phyloP scores from a whole-genome alignment of 176 grass and related monocot genomes.

The Thinopyrum elongatum region DNA sequence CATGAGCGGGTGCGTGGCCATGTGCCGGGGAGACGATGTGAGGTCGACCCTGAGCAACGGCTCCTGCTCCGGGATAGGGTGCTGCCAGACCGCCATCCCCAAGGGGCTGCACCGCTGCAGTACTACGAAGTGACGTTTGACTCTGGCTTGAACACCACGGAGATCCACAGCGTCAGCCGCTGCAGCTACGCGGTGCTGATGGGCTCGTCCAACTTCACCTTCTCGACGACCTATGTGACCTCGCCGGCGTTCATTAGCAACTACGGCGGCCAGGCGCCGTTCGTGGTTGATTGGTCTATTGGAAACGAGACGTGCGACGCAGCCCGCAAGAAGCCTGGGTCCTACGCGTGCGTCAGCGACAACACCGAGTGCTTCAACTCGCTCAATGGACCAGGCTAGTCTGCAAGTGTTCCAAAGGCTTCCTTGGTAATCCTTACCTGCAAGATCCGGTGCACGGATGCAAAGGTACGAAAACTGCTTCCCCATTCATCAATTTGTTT shows the following conservation, averaged over 20 bases:
- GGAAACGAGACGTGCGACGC: no score
- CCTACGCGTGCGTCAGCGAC: no score
- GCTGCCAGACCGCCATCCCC: neutral
- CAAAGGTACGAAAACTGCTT: no score
- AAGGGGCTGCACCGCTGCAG: no score
- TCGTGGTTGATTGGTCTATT: neutral
- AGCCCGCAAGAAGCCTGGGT: no score
- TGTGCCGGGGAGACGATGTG: neutral
- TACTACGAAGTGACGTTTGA: neutral
- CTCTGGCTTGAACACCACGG: neutral
- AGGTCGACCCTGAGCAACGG: neutral
- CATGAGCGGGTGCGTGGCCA: neutral
- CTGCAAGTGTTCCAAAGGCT: no score
- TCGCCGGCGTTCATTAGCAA: neutral
- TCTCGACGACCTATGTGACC: neutral
- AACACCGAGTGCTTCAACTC: no score
- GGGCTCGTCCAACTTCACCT: neutral
- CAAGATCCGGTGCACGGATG: no score
- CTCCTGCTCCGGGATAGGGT: neutral
- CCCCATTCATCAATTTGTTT: no score
- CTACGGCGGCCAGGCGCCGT: neutral
- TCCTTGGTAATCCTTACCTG: no score
- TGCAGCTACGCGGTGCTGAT: slow-evolving; percentile 34
- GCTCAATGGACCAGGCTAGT: no score
- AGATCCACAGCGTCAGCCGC: neutral